Conservation (phyloP, 441 rosid genomes). For the Arabidopsis lyrata region DNA sequence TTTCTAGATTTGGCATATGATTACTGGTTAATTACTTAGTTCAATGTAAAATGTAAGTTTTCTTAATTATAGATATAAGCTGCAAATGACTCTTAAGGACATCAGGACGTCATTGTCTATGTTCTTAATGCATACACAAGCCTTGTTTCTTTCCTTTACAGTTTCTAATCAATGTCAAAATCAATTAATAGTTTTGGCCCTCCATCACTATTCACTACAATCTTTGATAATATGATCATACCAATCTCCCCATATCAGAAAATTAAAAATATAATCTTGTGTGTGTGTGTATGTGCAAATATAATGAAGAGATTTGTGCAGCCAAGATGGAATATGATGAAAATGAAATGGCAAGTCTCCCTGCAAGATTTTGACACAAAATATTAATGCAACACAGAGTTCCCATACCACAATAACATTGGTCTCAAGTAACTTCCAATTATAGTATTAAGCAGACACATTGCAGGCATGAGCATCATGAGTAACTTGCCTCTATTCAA, state of each 20-base stretch:
- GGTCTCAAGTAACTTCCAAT: slow-evolving; percentile 52
- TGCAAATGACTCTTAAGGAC: slow-evolving; percentile 7
- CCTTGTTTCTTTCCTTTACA: background rate
- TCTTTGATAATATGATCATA: slow-evolving; percentile 13
- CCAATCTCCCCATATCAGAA: slow-evolving; percentile 17
- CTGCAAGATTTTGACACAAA: slow-evolving; percentile 43
- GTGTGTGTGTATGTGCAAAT: background rate
- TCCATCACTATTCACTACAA: slow-evolving; percentile 1
- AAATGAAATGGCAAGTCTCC: slow-evolving; percentile 35
- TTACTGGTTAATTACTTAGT: background rate
- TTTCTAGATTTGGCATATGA: background rate
- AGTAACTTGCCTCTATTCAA: slow-evolving; percentile 35
- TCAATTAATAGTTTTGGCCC: slow-evolving; percentile 6
- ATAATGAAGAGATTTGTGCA: slow-evolving; percentile 33
- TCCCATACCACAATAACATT: slow-evolving; percentile 50
- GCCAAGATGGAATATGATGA: slow-evolving; percentile 40
- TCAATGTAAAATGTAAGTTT: background rate
- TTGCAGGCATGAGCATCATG: slow-evolving; percentile 50
- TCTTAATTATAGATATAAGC: background rate
- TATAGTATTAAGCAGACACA: slow-evolving; percentile 51
- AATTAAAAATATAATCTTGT: background rate
- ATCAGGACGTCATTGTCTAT: slow-evolving; percentile 26
- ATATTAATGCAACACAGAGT: slow-evolving; percentile 50
- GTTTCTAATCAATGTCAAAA: slow-evolving; percentile 18
- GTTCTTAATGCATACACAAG: slow-evolving; percentile 34